phyloP scores from a whole-genome alignment of 176 grass and related monocot genomes.

The Oryza meyeriana region DNA sequence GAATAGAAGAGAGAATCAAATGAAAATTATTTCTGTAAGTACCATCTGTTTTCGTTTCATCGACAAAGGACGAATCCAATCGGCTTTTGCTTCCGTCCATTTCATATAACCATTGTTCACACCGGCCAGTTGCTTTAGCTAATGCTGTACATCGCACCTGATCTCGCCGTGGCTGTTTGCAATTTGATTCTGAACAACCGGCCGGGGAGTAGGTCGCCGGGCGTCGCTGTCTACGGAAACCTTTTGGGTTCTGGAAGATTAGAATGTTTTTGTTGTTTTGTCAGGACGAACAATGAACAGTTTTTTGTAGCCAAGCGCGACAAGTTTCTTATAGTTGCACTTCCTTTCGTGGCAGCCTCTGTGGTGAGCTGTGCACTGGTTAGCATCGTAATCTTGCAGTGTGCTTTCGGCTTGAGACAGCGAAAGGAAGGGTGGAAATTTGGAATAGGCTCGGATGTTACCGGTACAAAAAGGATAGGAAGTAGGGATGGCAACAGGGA shows the following conservation, averaged over 20 bases:
- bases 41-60: not conserved
- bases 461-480: too few relatives aligned
- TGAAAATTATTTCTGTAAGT: not conserved
- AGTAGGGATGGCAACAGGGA: too few relatives aligned
- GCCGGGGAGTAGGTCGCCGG: not conserved
- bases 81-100: not conserved
- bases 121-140: not conserved
- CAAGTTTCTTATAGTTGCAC: not conserved
- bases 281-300: not conserved
- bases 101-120: not conserved
- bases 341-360: not conserved
- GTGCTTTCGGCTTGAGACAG: not conserved
- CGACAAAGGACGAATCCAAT: not conserved
- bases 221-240: constrained; percentile 6
- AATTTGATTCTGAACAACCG: not conserved
- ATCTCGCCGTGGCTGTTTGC: not conserved
- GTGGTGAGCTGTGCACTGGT: not conserved
- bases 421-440: not conserved
- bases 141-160: not conserved
- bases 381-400: not conserved
- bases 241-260: not conserved
- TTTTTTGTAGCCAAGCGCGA: not conserved
- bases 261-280: not conserved
- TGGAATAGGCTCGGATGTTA: too few relatives aligned
- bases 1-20: not conserved